These are phyloP conservation scores for Aspergillus clavatus DNA, from an alignment of 2,329 filamentous ascomycete genomes.

Conservation along the genomic window DNA sequence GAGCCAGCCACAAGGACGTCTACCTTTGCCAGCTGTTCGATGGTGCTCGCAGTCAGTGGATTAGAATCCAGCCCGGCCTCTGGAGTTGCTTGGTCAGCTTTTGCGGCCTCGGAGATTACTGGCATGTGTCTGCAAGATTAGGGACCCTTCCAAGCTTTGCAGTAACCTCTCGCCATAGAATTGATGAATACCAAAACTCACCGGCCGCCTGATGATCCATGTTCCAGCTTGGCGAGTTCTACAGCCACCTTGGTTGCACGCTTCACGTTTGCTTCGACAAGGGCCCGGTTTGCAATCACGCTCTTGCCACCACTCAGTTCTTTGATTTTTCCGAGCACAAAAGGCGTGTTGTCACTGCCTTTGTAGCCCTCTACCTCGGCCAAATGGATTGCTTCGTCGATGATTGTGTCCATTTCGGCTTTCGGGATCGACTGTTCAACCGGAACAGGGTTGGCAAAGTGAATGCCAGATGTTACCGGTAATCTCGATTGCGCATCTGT, in stretches of 20 bases:
- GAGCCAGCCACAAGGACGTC: conserved; percentile 88
- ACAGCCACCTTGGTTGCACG: conserved; percentile 62
- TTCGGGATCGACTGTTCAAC: conserved; percentile 64
- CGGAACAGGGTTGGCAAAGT: conserved; percentile 87
- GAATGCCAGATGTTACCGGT: conserved; percentile 69
- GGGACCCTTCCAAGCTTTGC: conserved; percentile 20
- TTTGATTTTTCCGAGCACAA: conserved; percentile 71
- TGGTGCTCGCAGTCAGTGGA: conserved; percentile 5
- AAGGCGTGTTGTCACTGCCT: conserved; percentile 79
- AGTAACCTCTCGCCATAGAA: neutral
- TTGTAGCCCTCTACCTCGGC: conserved; percentile 60
- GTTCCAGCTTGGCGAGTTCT: conserved; percentile 54
- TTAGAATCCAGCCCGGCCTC: conserved; percentile 14
- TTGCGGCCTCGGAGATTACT: conserved; percentile 23
- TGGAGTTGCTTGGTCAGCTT: conserved; percentile 19
- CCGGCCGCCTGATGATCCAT: conserved; percentile 26
- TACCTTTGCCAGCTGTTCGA: conserved; percentile 29
- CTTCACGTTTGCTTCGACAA: conserved; percentile 63
- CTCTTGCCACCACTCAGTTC: conserved; percentile 69
- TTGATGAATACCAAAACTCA: conserved; percentile 33
- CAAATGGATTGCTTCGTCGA: conserved; percentile 63
- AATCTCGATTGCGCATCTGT: conserved; percentile 67
- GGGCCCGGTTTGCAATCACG: conserved; percentile 66
- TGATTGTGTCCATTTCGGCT: conserved; percentile 63
- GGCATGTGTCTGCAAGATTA: conserved; percentile 40